Base-by-base conservation (phyloP, 1,284 basidiomycete species). In the Marasmius tenuissimus region DNA sequence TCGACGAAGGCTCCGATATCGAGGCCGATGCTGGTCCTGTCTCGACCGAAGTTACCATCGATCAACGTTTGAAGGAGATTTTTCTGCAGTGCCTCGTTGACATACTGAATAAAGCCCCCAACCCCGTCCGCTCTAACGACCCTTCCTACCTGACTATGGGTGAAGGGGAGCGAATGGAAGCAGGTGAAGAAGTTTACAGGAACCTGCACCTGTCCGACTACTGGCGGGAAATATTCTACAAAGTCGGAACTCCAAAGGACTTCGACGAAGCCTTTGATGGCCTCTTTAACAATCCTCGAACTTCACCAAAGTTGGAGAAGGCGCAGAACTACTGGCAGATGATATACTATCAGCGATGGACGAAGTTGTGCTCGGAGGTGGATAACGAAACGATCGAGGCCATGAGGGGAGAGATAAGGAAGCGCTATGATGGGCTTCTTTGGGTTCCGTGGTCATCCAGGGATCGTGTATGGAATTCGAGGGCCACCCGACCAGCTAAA, bases 11-110 rank as follows among this genome's bases (percentile, higher is more conserved):
- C 10, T 66, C 66, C 0, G 68, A 69, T 54, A 54, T 66, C 1
- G 62, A 66, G 0, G 49, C 60, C 3, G 50, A 45, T 0, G 62
- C 55, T 1, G 57, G 62, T 0, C 55, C 59, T 7, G n/a, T n/a
- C n/a, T 40, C 35, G 0, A 54, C 55, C 1, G 59, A 58, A n/a
- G 52, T 58, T 18, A 42, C 42, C 45, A 18, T 51, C 59, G 22
- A 49, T 49, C 10, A 10, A 9, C 18, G 22, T 16, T 16, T 60
- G 68, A 12, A 63, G 70, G 60, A 12, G 14, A 4, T 38, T 45
- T 11, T 35, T 69, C 12, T 73, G 67, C 68, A 71, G 22, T 71
- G 70, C 39, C 35, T 71, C 5, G 5, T 59, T 0, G 69, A 73
- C 40, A 18, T 72, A 34, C 59, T 54, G 1, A 20, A 12, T 1